Conservation (phyloP, 805 yeast species). For the Kodamaea kakaduensis region DNA sequence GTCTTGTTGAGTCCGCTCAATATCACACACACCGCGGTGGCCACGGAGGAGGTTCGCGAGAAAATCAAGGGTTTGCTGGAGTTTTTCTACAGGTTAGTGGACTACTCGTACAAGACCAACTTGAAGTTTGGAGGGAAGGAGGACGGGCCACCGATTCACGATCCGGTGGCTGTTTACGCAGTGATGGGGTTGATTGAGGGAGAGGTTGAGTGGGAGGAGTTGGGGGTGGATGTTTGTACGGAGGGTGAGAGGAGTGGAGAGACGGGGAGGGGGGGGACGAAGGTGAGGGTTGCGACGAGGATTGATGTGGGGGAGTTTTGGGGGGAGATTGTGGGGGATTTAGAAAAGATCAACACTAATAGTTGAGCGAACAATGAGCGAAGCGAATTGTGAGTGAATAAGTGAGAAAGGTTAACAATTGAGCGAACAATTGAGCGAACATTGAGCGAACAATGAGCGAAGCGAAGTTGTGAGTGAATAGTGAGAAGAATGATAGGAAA, state of each 20-base stretch:
- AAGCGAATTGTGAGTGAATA: too few species aligned
- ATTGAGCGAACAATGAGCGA: too few species aligned
- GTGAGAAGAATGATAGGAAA: too few species aligned
- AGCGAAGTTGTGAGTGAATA: too few species aligned
- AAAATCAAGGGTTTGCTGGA: conserved; percentile 17
- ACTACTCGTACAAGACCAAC: conserved; percentile 6
- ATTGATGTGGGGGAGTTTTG: conserved; percentile 12
- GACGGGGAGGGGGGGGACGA: conserved; percentile 12
- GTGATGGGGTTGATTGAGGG: conserved; percentile 41
- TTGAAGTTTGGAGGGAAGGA: conserved; percentile 7
- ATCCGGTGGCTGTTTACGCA: conserved; percentile 67
- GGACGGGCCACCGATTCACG: conserved; percentile 75
- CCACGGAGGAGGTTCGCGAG: conserved; percentile 26
- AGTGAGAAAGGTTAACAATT: too few species aligned
- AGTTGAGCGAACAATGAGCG: too few species aligned
- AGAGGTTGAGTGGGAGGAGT: conserved; percentile 24
- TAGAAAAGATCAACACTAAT: too few species aligned
- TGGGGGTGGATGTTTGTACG: conserved; percentile 21
- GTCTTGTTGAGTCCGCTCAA: conserved; percentile 62
- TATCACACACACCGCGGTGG: conserved; percentile 63
- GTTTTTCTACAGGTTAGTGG: conserved; percentile 6
- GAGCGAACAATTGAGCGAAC: too few species aligned
- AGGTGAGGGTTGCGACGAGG: conserved; percentile 7
- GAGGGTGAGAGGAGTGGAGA: conserved; percentile 33
- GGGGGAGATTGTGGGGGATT: conserved; percentile 4